These are phyloP conservation scores for Xanthoconium stramineum DNA, from an alignment of 768 basidiomycete genomes.

Conservation along the genomic window DNA sequence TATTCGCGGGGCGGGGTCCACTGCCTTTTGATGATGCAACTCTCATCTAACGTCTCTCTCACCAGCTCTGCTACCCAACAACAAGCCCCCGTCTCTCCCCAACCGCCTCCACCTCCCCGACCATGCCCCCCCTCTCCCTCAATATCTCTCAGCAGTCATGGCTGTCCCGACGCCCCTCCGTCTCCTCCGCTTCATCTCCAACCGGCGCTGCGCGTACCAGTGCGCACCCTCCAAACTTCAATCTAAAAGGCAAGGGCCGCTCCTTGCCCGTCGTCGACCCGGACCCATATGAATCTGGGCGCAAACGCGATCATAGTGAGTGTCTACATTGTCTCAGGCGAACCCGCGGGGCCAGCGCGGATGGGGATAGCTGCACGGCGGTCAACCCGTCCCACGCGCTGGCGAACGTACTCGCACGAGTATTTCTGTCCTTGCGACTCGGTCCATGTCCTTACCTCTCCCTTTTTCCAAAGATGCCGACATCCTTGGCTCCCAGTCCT, in stretches of 20 bases:
- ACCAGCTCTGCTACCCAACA: constrained; percentile 12
- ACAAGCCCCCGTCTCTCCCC: too few species aligned
- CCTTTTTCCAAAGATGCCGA: constrained; percentile 18
- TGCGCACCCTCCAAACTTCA: neutral
- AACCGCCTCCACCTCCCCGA: neutral
- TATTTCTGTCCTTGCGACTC: constrained; percentile 4
- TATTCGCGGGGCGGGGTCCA: constrained; percentile 10
- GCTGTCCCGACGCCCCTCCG: constrained; percentile 21
- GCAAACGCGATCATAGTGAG: constrained; percentile 14
- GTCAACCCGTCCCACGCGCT: neutral
- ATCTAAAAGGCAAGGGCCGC: constrained; percentile 18
- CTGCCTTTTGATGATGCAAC: constrained; percentile 20
- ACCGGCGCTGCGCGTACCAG: too few species aligned
- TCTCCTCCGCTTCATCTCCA: constrained; percentile 1
- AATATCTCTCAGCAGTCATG: constrained; percentile 17
- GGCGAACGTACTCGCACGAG: neutral
- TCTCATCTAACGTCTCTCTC: constrained; percentile 6
- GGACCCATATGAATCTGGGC: constrained; percentile 1
- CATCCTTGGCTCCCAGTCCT: constrained; percentile 8
- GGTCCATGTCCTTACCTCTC: neutral
- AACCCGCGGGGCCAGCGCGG: neutral
- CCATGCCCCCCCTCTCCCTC: constrained; percentile 16
- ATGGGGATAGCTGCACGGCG: neutral
- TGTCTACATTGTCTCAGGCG: neutral
- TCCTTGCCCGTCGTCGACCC: neutral